Base-by-base conservation (phyloP, 1,284 basidiomycete genomes). In the Hypsizygus ulmarius region DNA sequence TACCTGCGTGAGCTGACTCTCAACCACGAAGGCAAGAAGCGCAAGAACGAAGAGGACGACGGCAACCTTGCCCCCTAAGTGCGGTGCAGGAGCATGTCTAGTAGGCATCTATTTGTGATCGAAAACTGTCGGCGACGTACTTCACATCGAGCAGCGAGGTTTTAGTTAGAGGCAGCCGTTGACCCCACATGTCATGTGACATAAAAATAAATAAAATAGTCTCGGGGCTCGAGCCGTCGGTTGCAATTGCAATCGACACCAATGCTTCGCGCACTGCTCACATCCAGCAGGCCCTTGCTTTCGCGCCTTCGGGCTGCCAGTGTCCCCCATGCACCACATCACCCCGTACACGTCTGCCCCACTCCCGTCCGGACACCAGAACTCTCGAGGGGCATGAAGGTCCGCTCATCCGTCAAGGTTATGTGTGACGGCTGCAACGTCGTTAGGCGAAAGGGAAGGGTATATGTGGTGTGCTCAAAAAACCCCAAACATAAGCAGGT, bases 401-500 rank as follows among this genome's bases (percentile, higher is more conserved):
- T 99, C 47, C 84, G 95, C 52, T 89, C 90, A 27, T 93, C 92
- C 6, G 91, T 98, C 58, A 97, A 97, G 73, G 75, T 82, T 50
- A 88, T 94, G 79, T 96, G 93, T 67, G 91, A 93, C 54, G 90
- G 91, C 10, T 96, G 93, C 69, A 84, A 78, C 54, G 72, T 95
- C 39, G 93, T 95, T 18, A 79, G 78, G 65, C 73, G 96, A 60
- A 96, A 98, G 66, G 94, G 94, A 40, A 82, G 90, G 59, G 80
- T 98, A 37, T 97, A 96, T 70, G 86, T 98, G 37, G 83, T 97
- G 37, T 99, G 96, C 70, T 84, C 84, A 15, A 93, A 91, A 65
- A 93, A 98, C 64, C 90, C 95, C 3, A 97, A 97, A 70, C 96
- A 98, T 69, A 98, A 98, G 70, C 96, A 98, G 86, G 96, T 95